Evolutionary conservation across 139 green algal species (phyloP).

Genomic region (Coelastrella sp.): DNA sequence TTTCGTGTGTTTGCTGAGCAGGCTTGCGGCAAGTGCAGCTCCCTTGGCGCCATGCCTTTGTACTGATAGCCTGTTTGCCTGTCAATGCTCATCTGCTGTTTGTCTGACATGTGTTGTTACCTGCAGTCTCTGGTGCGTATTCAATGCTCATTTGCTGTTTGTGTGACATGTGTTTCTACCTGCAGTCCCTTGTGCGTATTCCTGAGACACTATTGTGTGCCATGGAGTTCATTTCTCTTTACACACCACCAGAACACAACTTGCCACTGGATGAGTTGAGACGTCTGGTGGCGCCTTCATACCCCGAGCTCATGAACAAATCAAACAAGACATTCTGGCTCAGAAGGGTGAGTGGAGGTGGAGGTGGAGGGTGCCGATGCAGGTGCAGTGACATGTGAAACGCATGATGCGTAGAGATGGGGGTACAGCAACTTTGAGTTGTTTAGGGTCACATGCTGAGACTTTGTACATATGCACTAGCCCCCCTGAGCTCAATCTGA

Average conservation of each 20-base stretch:
- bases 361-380: background rate
- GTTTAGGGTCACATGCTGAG: too few species aligned
- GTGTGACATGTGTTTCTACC: background rate
- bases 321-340: constrained; percentile 87
- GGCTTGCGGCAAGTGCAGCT: too few species aligned
- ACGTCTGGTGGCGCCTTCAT: constrained; percentile 59
- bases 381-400: background rate
- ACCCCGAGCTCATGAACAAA: constrained; percentile 76
- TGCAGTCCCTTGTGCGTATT: constrained; percentile 82
- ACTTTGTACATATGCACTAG: too few species aligned
- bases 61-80: too few species aligned
- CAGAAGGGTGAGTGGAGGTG: constrained; percentile 53
- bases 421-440: background rate
- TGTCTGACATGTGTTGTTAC: background rate
- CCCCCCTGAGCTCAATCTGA: too few species aligned
- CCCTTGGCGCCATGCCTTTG: too few species aligned
- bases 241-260: constrained; percentile 50
- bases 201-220: constrained; percentile 89
- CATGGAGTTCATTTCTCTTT: constrained; percentile 89
- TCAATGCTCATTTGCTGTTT: background rate
- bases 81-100: too few species aligned
- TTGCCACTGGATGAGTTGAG: constrained; percentile 76
- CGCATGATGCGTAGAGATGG: background rate
- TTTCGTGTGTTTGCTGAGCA: background rate
- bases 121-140: constrained; percentile 76